Base-by-base conservation (phyloP, 2,329 filamentous ascomycete species). In the Arachnopeziza araneosa region DNA sequence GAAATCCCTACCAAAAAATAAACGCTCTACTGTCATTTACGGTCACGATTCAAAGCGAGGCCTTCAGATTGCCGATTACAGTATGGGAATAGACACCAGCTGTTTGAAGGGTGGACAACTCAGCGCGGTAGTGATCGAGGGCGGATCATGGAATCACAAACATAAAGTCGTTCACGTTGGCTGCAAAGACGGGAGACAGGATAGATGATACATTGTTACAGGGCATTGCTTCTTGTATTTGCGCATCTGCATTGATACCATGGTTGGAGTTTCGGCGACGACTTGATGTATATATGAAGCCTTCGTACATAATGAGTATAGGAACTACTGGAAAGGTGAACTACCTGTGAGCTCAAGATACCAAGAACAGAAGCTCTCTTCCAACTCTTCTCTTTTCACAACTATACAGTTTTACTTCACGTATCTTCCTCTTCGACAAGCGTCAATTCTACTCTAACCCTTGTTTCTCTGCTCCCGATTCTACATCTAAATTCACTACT, bases 51-150 rank as follows among this genome's bases (percentile, higher is more conserved):
- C 91, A 23, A 86, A 87, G 68, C 76, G 77, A 2, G 92, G 91
- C 0, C 80, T 96, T 24, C 81, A 83, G 69, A 74, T 88, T 21
- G 74, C 83, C 55, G 79, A 82, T 54, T 96, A 90, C 74, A 90
- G 88, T 3, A 90, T 92, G 70, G 95, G 95, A 0, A 78, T 98
- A 53, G 95, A 98, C 74, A 90, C 89, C 0, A 88, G 86, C 0
- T 98, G 95, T 72, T 85, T 91, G 2, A 83, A 83, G 63, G 93
- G 92, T 12, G 86, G 86, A 1, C 79, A 84, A 63, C 77, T 99
- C 65, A 91, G 89, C 0, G 93, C 90, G 1, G 74, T 96, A 60
- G 79, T 97, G 1, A 83, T 97, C 44, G 83, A 89, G 67, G 83
- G 80, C 2, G 76, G 77, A 50, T 72, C 79, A 63, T 71, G 75